These are phyloP conservation scores for Colletotrichum magnum DNA, from an alignment of 2,329 filamentous ascomycete species.

Conservation along the genomic window DNA sequence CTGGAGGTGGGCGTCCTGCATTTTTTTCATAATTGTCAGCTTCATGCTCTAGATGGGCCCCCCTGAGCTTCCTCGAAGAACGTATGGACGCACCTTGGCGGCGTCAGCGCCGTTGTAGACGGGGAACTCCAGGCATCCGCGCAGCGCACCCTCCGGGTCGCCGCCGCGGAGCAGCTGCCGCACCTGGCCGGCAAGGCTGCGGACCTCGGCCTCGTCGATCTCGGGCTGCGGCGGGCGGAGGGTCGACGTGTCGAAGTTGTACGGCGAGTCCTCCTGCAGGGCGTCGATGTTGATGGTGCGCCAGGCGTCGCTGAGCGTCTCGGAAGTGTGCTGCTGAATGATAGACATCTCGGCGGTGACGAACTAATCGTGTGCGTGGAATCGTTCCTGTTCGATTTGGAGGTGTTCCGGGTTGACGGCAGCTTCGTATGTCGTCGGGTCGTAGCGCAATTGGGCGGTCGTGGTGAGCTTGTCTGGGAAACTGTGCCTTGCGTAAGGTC, in stretches of 20 bases:
- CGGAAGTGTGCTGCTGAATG: slow-evolving; percentile 74
- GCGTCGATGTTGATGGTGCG: slow-evolving; percentile 96
- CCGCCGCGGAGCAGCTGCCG: slow-evolving; percentile 89
- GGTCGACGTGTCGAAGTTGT: slow-evolving; percentile 91
- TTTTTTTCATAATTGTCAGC: no score
- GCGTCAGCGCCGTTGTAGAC: slow-evolving; percentile 76
- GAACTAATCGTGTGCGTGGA: neutral
- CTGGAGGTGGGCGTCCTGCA: slow-evolving; percentile 85
- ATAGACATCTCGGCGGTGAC: slow-evolving; percentile 65
- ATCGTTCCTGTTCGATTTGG: neutral
- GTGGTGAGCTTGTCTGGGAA: slow-evolving; percentile 12
- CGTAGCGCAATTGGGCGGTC: slow-evolving; percentile 8
- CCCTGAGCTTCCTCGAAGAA: no score
- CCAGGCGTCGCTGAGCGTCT: slow-evolving; percentile 75
- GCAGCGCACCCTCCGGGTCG: slow-evolving; percentile 88
- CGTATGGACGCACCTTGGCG: slow-evolving; percentile 66
- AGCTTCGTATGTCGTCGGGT: neutral
- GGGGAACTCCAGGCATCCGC: slow-evolving; percentile 86
- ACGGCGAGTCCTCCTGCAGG: slow-evolving; percentile 88
- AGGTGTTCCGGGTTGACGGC: neutral
- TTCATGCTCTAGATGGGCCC: no score
- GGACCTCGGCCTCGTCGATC: slow-evolving; percentile 82
- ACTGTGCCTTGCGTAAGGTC: slow-evolving; percentile 29
- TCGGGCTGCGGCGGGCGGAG: slow-evolving; percentile 84
- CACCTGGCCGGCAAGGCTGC: slow-evolving; percentile 83